Conservation (phyloP, 2,329 filamentous ascomycete species). For the Sclerotinia spermophila region DNA sequence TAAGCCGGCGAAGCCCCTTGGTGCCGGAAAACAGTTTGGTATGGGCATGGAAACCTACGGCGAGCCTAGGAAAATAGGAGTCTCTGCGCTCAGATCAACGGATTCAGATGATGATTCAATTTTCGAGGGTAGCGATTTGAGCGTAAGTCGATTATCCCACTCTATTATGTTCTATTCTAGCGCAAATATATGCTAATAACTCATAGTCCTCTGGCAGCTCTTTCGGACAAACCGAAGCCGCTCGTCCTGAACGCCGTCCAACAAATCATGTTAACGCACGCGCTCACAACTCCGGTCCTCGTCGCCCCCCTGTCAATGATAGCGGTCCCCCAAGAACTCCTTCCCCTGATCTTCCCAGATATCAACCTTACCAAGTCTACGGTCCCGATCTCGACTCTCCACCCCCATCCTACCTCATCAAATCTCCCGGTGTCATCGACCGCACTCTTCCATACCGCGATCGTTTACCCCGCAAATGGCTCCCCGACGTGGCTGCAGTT, state of each 20-base stretch:
- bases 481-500: neutral
- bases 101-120: neutral
- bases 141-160: neutral
- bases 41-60: neutral
- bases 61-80: neutral
- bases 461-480: neutral
- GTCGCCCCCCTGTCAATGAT: neutral
- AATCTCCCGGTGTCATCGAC: neutral
- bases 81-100: no score
- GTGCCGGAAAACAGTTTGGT: neutral
- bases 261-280: neutral
- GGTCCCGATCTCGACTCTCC: neutral
- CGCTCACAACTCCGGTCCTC: neutral
- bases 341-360: neutral
- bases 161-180: neutral
- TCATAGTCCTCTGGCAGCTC: neutral
- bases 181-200: neutral
- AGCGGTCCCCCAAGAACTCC: neutral
- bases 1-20: no score
- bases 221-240: neutral
- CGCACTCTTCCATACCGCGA: neutral
- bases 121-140: neutral
- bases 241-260: neutral
- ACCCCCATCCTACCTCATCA: slow-evolving; percentile 4
- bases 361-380: neutral